Base-by-base conservation (phyloP, 2,329 filamentous ascomycete species). In the Hirsutella minnesotensis region DNA sequence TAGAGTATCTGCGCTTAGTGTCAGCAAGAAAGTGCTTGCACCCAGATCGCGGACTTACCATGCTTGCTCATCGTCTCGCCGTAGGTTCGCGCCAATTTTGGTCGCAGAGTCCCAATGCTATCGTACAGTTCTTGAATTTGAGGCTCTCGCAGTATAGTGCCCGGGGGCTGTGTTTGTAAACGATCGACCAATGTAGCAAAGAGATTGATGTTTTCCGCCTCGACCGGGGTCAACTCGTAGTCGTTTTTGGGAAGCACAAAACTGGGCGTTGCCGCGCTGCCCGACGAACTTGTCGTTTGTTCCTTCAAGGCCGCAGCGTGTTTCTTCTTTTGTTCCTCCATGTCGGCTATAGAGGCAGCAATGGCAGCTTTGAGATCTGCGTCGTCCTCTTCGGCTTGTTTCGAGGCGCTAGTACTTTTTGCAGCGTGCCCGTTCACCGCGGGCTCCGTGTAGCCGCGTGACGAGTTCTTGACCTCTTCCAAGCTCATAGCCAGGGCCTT, bases 51-150 rank as follows among this genome's bases (percentile, higher is more conserved):
- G n/a, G 18, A 24, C 41, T 59, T 68, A 86, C 86, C 89, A 62
- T 96, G 92, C 64, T 98, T 98, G 75, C 92, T 96, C 92, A 98
- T 96, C 0, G 92, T 95, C 67, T 98, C 92, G 43, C 92, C 92
- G 58, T 96, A 95, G 0, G 90, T 95, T 44, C 92, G 78, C 4
- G 92, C 92, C 43, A 98, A 71, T 62, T 98, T 98, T 2, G 92
- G 92, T 40, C 92, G 77, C 48, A 98, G 68, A 15, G 87, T 75
- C n/a, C 90, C 88, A 53, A 98, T 96, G 54, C 89, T 94, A 57
- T 96, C 92, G 59, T 98, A 98, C 4, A 98, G 70, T 64, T 98
- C 92, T 62, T 98, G 92, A 40, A 98, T 95, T 59, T 96, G 92
- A 2, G 92, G 92, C 56, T 98, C 92, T 39, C 92, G 76, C n/a